A percentile compares a stretch with the other conserved stretches of the same genome.
Evolutionary conservation across 2,329 filamentous ascomycete genomes (phyloP).

Genomic region (Polychaeton citri): DNA sequence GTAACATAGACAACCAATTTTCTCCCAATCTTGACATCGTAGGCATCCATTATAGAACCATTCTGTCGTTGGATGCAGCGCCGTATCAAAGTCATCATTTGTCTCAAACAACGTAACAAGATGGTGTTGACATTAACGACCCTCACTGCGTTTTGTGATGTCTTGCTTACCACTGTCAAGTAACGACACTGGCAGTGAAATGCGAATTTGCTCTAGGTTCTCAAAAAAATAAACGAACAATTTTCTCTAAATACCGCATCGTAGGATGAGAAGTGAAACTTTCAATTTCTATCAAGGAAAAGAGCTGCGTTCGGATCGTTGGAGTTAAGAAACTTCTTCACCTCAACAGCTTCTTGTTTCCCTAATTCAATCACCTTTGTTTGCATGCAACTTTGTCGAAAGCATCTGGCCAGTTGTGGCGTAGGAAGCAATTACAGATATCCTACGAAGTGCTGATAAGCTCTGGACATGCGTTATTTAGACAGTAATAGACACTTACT

Average conservation of each 20-base stretch:
- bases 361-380: no score
- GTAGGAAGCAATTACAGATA: conserved; percentile 1
- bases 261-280: not conserved
- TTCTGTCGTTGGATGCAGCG: no score
- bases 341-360: not conserved
- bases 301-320: conserved; percentile 2
- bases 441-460: not conserved
- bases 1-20: no score
- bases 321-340: not conserved
- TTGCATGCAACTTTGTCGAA: conserved; percentile 2
- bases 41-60: no score
- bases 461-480: not conserved
- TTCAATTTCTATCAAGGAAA: conserved; percentile 3
- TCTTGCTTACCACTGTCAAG: no score
- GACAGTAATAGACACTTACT: not conserved
- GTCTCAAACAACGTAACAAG: not conserved
- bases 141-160: not conserved
- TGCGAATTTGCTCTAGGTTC: no score
- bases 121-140: not conserved
- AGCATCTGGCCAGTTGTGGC: not conserved
- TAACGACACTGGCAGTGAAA: no score
- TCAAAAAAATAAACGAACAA: not conserved
- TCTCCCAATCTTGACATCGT: no score
- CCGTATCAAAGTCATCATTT: not conserved
- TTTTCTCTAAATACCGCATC: not conserved